A percentile compares a stretch with the other conserved stretches of the same genome.
Evolutionary conservation across 148 eudicot genomes (phyloP).

Genomic region (Nepenthes gracilis): DNA sequence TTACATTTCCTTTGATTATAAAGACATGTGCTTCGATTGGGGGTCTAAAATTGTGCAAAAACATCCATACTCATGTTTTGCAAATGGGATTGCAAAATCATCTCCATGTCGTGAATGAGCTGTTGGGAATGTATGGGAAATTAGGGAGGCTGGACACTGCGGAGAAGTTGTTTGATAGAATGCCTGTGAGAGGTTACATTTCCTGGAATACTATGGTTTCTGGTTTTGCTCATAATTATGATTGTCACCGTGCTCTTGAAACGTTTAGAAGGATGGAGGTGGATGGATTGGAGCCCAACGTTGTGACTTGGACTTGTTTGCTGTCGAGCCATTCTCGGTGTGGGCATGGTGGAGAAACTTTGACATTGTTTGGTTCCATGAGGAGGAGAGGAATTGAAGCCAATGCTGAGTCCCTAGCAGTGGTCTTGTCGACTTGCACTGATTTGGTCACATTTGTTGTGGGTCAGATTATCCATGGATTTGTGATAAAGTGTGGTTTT

Average conservation of each 20-base stretch:
- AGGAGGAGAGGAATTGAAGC: conserved; percentile 24
- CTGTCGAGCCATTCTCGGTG: conserved; percentile 58
- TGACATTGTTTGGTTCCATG: conserved; percentile 32
- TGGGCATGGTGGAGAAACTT: conserved; percentile 16
- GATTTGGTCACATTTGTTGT: conserved; percentile 15
- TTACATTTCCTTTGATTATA: conserved; percentile 46
- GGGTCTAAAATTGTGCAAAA: conserved; percentile 13
- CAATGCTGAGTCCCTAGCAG: conserved; percentile 50
- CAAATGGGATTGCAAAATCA: conserved; percentile 32
- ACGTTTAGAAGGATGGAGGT: conserved; percentile 37
- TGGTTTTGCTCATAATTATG: conserved; percentile 34
- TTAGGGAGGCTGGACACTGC: conserved; percentile 31
- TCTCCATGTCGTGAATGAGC: conserved; percentile 40
- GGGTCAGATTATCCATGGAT: conserved; percentile 35
- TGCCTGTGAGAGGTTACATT: conserved; percentile 30
- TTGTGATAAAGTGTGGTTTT: conserved; percentile 37
- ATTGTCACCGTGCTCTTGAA: conserved; percentile 33
- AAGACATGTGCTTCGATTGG: conserved; percentile 37
- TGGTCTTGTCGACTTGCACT: conserved; percentile 50
- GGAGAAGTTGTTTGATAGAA: conserved; percentile 33
- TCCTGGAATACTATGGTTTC: conserved; percentile 60
- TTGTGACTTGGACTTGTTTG: conserved; percentile 57
- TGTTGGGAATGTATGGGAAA: conserved; percentile 46
- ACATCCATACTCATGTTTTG: conserved; percentile 38
- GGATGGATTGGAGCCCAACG: conserved; percentile 46